These are phyloP conservation scores for Xylariaceae sp. DNA, from an alignment of 2,329 filamentous ascomycete genomes.

Conservation along the genomic window DNA sequence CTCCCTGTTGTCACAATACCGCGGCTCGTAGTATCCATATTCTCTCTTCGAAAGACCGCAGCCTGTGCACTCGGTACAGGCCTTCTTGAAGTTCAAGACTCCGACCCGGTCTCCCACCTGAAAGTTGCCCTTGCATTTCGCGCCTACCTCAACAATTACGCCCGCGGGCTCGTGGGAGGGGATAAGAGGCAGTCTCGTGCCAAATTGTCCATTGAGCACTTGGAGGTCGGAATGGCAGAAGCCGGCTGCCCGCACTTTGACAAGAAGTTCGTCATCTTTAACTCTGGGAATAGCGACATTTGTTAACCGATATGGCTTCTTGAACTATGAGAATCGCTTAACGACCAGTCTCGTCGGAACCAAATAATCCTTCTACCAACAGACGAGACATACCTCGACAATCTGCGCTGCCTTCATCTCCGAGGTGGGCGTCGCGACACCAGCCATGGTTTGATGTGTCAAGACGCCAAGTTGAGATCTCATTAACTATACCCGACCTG, in stretches of 20 bases:
- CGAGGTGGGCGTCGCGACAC: background rate
- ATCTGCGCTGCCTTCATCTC: conserved; percentile 3
- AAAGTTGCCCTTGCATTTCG: conserved; percentile 15
- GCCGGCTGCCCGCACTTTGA: conserved; percentile 30
- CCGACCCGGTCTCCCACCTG: conserved; percentile 32
- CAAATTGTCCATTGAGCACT: conserved; percentile 29
- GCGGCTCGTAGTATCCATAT: conserved; percentile 2
- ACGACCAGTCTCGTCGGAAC: too few relatives aligned
- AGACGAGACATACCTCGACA: conserved; percentile 1
- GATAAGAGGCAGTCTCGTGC: conserved; percentile 24
- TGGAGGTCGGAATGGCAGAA: conserved; percentile 35
- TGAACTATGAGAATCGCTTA: background rate
- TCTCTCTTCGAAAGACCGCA: conserved; percentile 2
- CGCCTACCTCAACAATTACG: conserved; percentile 24
- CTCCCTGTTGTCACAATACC: conserved; percentile 1
- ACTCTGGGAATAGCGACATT: background rate
- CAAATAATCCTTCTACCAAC: too few relatives aligned
- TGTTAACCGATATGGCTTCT: background rate
- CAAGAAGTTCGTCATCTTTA: conserved; percentile 21
- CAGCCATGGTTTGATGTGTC: too few relatives aligned
- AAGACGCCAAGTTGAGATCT: too few relatives aligned
- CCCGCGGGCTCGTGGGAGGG: conserved; percentile 34
- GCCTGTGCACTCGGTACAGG: background rate
- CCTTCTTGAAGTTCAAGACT: conserved; percentile 25
- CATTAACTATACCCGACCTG: too few relatives aligned